Conservation (phyloP, 306 rosid genomes). For the Neltuma alba region DNA sequence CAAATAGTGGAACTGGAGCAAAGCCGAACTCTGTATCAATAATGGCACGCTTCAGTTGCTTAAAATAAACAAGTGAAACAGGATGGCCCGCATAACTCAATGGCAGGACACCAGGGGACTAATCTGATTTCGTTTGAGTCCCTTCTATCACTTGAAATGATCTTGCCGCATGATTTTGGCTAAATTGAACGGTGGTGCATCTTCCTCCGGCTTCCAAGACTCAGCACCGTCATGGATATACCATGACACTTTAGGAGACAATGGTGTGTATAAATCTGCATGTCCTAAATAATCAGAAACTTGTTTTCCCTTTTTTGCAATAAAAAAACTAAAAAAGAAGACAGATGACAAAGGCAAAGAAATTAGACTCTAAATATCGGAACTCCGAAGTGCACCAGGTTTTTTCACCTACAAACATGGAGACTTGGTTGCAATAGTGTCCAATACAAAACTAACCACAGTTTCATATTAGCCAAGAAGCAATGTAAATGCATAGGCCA, state of each 20-base stretch:
- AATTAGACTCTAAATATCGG: not conserved
- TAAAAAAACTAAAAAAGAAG: not conserved
- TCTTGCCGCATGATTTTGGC: slow-evolving; percentile 62
- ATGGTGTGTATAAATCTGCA: slow-evolving; percentile 67
- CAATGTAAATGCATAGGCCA: not conserved
- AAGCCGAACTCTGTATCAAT: slow-evolving; percentile 11
- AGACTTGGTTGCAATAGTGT: not conserved
- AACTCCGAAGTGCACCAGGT: no score
- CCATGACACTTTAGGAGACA: slow-evolving; percentile 85
- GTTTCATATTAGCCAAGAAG: not conserved
- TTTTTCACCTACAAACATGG: not conserved
- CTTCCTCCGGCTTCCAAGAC: slow-evolving; percentile 76
- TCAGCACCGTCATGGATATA: slow-evolving; percentile 61
- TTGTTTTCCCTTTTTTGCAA: not conserved
- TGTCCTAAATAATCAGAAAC: slow-evolving; percentile 20
- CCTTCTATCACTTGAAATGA: slow-evolving; percentile 61
- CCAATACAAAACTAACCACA: not conserved
- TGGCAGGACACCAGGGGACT: not conserved
- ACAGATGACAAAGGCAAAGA: not conserved
- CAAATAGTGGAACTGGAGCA: not conserved
- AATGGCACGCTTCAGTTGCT: slow-evolving; percentile 16
- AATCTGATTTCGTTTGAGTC: slow-evolving; percentile 22
- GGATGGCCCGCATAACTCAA: slow-evolving; percentile 12
- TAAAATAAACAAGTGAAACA: slow-evolving; percentile 2
- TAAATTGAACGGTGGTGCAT: slow-evolving; percentile 48